These are phyloP conservation scores for Talaromyces sp. DNA, from an alignment of 2,329 filamentous ascomycete genomes.

Conservation along the genomic window DNA sequence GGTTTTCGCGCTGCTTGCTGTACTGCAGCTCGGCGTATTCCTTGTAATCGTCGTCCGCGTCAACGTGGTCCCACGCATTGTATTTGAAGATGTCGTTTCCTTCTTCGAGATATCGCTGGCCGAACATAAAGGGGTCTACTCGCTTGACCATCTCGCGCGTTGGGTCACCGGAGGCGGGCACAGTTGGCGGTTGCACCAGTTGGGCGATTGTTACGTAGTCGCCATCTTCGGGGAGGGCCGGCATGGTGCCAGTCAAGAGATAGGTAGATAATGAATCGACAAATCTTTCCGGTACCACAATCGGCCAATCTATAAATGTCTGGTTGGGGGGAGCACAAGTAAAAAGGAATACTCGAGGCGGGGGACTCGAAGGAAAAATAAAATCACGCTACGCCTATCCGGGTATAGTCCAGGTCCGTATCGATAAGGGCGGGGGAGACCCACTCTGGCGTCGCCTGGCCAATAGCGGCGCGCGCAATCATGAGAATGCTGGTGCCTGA, in stretches of 20 bases:
- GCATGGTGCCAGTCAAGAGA: conserved; percentile 6
- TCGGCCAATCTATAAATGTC: not conserved
- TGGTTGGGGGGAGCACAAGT: not conserved
- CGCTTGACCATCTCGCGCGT: conserved; percentile 70
- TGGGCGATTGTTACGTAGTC: conserved; percentile 29
- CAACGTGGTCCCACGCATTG: conserved; percentile 98
- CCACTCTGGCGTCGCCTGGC: not conserved
- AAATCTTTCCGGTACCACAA: not conserved
- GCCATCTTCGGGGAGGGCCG: conserved; percentile 17
- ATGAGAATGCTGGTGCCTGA: conserved; percentile 12
- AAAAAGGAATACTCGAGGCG: not conserved
- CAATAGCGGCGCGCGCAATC: not conserved
- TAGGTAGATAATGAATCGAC: not conserved
- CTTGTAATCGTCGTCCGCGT: conserved; percentile 82
- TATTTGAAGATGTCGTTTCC: conserved; percentile 91
- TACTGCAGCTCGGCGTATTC: conserved; percentile 82
- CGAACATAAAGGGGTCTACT: conserved; percentile 91
- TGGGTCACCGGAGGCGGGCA: conserved; percentile 60
- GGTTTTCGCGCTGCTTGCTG: conserved; percentile 74
- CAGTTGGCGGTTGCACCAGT: conserved; percentile 41
- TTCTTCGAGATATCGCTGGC: conserved; percentile 76
- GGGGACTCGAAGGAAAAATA: conserved; percentile 11
- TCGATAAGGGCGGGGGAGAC: conserved; percentile 2
- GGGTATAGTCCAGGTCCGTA: not conserved
- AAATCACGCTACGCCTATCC: not conserved